These are phyloP conservation scores for Leishmania mexicana DNA, from an alignment of 208 protist species.

Conservation along the genomic window DNA sequence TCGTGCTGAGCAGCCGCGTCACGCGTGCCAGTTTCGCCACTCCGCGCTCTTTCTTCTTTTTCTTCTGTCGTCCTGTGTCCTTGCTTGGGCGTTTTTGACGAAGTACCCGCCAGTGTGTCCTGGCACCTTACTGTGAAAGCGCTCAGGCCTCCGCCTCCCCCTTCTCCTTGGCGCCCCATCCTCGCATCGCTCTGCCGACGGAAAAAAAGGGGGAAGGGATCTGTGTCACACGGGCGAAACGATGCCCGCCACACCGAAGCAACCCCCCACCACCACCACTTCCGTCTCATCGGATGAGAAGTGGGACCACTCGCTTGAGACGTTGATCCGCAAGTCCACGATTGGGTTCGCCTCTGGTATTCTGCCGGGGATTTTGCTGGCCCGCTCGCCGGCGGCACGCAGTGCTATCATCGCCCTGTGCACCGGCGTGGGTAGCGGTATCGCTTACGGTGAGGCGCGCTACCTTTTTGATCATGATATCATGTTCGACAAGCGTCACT, in stretches of 20 bases:
- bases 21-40: not conserved
- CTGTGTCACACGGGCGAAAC: not conserved
- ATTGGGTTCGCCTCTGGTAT: conserved; percentile 77
- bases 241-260: not conserved
- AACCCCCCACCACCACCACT: conserved; percentile 8
- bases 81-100: not conserved
- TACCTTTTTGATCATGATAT: conserved; percentile 92
- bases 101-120: not conserved
- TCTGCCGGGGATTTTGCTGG: conserved; percentile 75
- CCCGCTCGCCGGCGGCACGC: conserved; percentile 64
- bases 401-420: conserved; percentile 61
- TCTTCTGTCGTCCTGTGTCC: not conserved
- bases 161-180: not conserved
- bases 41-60: not conserved
- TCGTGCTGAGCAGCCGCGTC: not conserved
- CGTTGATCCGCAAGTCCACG: conserved; percentile 83
- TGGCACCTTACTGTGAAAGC: not conserved
- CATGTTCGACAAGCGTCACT: conserved; percentile 83
- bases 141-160: not conserved
- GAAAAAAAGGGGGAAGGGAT: not conserved
- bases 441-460: conserved; percentile 86
- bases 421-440: conserved; percentile 77
- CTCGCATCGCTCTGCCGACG: too few relatives aligned
- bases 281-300: conserved; percentile 78
- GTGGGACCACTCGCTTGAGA: conserved; percentile 91